These are phyloP conservation scores for Trichoderma parareesei DNA, from an alignment of 495 filamentous ascomycete genomes.

Conservation along the genomic window DNA sequence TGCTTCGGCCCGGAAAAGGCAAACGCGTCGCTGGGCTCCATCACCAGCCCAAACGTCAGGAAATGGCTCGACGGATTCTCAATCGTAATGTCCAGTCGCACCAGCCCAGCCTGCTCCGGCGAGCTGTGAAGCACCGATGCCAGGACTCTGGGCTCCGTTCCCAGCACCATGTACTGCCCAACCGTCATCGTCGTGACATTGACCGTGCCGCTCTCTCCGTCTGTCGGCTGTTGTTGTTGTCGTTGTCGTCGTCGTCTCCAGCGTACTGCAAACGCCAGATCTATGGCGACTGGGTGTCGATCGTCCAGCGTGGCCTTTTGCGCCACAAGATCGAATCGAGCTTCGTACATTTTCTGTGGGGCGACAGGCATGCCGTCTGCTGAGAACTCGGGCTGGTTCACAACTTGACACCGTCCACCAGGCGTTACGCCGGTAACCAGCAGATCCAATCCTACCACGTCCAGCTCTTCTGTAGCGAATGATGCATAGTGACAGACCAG, in stretches of 20 bases:
- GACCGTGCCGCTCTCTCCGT: constrained; percentile 22
- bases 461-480: constrained; percentile 62
- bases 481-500: constrained; percentile 64
- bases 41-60: constrained; percentile 79
- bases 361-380: constrained; percentile 33
- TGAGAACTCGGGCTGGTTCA: constrained; percentile 23
- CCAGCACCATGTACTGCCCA: constrained; percentile 69
- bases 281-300: constrained; percentile 58
- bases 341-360: constrained; percentile 58
- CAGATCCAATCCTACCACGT: constrained; percentile 56
- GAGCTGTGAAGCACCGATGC: constrained; percentile 48
- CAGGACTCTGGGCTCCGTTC: constrained; percentile 81
- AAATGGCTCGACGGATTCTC: constrained; percentile 95
- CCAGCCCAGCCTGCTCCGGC: constrained; percentile 18
- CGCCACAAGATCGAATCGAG: constrained; percentile 60
- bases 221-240: constrained; percentile 29
- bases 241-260: constrained; percentile 54
- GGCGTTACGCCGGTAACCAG: constrained; percentile 47
- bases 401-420: constrained; percentile 31
- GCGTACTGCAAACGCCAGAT: constrained; percentile 63
- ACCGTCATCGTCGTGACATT: constrained; percentile 59
- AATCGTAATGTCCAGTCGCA: constrained; percentile 55
- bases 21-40: constrained; percentile 90
- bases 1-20: constrained; percentile 87
- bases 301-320: constrained; percentile 75